Percentiles rank a stretch among this genome's conserved stretches.
Evolutionary conservation across 495 filamentous ascomycete species (phyloP).

Genomic region (Lichina pygmaea): DNA sequence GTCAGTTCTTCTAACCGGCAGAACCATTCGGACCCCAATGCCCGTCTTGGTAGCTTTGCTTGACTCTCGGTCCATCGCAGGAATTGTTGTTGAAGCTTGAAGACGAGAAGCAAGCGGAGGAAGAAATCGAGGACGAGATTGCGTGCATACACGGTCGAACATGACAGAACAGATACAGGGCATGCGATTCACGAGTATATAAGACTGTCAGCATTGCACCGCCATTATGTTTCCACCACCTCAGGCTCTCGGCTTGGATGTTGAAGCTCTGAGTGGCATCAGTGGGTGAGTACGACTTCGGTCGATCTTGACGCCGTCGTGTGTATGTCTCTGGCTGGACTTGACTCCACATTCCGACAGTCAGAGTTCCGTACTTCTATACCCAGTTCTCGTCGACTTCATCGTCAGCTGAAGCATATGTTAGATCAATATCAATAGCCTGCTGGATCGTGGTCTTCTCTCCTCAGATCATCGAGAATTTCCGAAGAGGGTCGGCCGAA

Average conservation of each 20-base stretch:
- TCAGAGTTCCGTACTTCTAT: slow-evolving; percentile 2
- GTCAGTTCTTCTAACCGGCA: too few relatives aligned
- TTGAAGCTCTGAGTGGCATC: slow-evolving; percentile 73
- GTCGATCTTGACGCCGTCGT: neutral
- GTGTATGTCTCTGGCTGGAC: neutral
- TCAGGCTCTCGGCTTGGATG: slow-evolving; percentile 37
- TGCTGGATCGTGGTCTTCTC: slow-evolving; percentile 98
- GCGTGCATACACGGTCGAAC: too few relatives aligned
- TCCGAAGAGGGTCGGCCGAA: slow-evolving; percentile 62
- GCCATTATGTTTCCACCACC: slow-evolving; percentile 41
- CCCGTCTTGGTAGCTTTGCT: too few relatives aligned
- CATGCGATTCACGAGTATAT: too few relatives aligned
- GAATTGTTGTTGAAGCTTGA: too few relatives aligned
- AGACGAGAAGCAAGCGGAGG: too few relatives aligned
- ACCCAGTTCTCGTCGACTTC: neutral
- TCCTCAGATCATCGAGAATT: slow-evolving; percentile 90
- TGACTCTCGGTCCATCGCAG: too few relatives aligned
- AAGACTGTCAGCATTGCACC: too few relatives aligned
- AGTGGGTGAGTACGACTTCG: slow-evolving; percentile 31
- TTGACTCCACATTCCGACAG: neutral
- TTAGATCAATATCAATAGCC: slow-evolving; percentile 75
- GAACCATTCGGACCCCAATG: too few relatives aligned
- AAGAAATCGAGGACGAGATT: too few relatives aligned
- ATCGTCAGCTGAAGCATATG: neutral
- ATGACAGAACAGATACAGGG: too few relatives aligned